Evolutionary conservation across 495 filamentous ascomycete genomes (phyloP).

Genomic region (Hypoxylon cercidicola): DNA sequence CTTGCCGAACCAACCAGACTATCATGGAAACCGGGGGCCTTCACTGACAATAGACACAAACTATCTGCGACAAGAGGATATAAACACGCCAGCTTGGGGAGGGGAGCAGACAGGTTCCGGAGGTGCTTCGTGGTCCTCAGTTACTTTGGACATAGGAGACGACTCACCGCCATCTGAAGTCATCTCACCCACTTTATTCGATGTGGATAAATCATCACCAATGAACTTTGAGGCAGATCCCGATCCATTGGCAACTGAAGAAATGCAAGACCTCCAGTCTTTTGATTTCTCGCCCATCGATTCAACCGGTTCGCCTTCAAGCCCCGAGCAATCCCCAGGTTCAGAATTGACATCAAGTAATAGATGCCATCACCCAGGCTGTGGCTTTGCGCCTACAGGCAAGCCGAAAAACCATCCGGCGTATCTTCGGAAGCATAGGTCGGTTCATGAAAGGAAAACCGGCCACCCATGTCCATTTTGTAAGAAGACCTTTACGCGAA

Average conservation of each 20-base stretch:
- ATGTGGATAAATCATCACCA: neutral
- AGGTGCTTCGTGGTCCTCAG: too few relatives aligned
- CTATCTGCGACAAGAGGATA: neutral
- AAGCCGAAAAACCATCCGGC: slow-evolving; percentile 3
- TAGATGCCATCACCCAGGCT: neutral
- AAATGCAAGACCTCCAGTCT: neutral
- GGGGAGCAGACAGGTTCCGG: neutral
- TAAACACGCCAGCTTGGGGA: neutral
- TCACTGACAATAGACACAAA: neutral
- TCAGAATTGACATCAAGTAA: neutral
- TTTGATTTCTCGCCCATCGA: neutral
- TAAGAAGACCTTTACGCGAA: slow-evolving; percentile 4
- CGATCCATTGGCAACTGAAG: neutral
- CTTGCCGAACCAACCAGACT: neutral
- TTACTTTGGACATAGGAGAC: neutral
- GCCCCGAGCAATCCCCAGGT: neutral
- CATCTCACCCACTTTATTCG: neutral
- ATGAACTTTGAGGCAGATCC: neutral
- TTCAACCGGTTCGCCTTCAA: neutral
- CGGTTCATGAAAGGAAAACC: neutral
- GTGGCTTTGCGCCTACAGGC: neutral
- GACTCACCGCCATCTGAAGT: neutral
- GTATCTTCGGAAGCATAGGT: slow-evolving; percentile 9
- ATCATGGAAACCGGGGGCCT: neutral
- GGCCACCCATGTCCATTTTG: slow-evolving; percentile 1